A percentile compares a stretch with the other conserved stretches of the same genome.
Evolutionary conservation across 202 grass and related monocot species (phyloP).

Genomic region (Digitaria exilis): DNA sequence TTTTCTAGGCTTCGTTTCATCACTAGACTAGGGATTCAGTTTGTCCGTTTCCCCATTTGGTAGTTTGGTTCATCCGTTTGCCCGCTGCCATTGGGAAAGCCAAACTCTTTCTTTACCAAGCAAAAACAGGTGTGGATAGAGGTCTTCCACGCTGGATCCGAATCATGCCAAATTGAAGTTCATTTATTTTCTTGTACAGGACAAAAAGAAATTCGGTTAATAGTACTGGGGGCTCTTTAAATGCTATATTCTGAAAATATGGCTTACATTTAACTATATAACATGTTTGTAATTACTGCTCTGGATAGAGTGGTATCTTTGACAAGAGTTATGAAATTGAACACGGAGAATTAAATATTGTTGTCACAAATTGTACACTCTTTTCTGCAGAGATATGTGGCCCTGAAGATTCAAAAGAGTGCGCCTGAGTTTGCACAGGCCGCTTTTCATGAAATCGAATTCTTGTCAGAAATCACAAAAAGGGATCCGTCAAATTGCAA

Average conservation of each 20-base stretch:
- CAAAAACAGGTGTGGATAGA: not conserved
- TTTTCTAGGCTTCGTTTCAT: slow-evolving; percentile 30
- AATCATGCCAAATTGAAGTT: not conserved
- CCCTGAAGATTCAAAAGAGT: slow-evolving; percentile 98
- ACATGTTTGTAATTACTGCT: slow-evolving; percentile 1
- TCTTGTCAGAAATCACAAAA: slow-evolving; percentile 72
- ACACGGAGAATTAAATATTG: not conserved
- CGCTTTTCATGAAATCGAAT: slow-evolving; percentile 92
- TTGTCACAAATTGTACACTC: not conserved
- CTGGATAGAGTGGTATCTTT: not conserved
- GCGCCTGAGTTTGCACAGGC: slow-evolving; percentile 86
- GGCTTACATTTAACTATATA: not conserved
- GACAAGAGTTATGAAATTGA: not conserved
- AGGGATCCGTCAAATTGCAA: slow-evolving; percentile 71
- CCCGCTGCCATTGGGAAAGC: not conserved
- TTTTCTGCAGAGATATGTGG: slow-evolving; percentile 77
- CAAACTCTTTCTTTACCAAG: not conserved
- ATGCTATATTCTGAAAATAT: not conserved
- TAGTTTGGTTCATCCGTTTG: slow-evolving; percentile 30
- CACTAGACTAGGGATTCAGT: slow-evolving; percentile 40
- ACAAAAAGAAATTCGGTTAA: not conserved
- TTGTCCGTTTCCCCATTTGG: slow-evolving; percentile 41
- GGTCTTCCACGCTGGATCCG: not conserved
- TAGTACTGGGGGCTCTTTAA: slow-evolving; percentile 15
- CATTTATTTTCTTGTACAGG: slow-evolving; percentile 10